Evolutionary conservation across 2,329 filamentous ascomycete species (phyloP).

Genomic region (Exophiala mesophila): DNA sequence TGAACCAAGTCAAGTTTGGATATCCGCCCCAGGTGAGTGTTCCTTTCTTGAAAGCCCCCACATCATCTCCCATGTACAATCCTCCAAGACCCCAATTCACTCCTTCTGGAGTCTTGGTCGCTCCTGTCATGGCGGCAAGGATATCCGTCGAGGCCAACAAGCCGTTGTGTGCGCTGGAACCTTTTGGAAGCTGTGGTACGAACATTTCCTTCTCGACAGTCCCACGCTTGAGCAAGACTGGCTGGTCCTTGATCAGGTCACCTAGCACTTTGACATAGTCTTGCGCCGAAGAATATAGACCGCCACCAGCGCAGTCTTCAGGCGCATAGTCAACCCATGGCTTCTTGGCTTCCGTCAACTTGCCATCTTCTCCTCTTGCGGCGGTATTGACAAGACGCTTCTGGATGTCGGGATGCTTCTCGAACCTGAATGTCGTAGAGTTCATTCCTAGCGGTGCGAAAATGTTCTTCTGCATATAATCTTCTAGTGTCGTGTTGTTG

Average conservation of each 20-base stretch:
- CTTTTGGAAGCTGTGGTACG: slow-evolving; percentile 14
- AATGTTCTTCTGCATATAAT: slow-evolving; percentile 43
- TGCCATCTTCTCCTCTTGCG: slow-evolving; percentile 38
- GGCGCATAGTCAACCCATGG: slow-evolving; percentile 34
- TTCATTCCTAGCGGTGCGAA: slow-evolving; percentile 43
- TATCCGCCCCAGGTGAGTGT: slow-evolving; percentile 26
- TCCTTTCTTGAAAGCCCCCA: slow-evolving; percentile 16
- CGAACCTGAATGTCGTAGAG: slow-evolving; percentile 14
- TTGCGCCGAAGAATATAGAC: slow-evolving; percentile 33
- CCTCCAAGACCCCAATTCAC: slow-evolving; percentile 21
- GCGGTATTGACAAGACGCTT: slow-evolving; percentile 28
- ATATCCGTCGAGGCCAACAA: slow-evolving; percentile 1
- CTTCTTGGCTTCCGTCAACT: slow-evolving; percentile 34
- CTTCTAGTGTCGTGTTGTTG: slow-evolving; percentile 33
- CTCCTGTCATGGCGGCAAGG: slow-evolving; percentile 5
- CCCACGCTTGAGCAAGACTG: slow-evolving; percentile 27
- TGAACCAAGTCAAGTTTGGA: slow-evolving; percentile 27
- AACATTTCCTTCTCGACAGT: slow-evolving; percentile 25
- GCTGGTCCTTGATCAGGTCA: slow-evolving; percentile 31
- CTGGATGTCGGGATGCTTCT: slow-evolving; percentile 9
- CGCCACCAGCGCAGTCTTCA: slow-evolving; percentile 45
- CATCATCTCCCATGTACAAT: slow-evolving; percentile 15
- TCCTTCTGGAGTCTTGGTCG: slow-evolving; percentile 5
- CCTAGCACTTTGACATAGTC: slow-evolving; percentile 32
- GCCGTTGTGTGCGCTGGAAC: slow-evolving; percentile 1